Base-by-base conservation (phyloP, 768 basidiomycete genomes). In the Termitomyces sp. region DNA sequence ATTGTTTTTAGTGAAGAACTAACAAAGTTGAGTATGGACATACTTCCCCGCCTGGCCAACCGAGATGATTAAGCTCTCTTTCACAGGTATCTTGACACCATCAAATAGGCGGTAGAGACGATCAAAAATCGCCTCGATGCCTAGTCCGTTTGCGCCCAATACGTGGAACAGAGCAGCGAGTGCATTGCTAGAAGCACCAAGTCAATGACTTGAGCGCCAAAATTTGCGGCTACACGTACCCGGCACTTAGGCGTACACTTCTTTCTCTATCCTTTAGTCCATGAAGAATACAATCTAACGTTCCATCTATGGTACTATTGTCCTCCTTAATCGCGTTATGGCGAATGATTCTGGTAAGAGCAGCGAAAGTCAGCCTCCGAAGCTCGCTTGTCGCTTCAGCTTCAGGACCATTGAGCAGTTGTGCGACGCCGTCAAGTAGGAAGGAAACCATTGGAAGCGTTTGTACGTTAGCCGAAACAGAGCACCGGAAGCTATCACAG, bases 11-110 rank as follows among this genome's bases (percentile, higher is more conserved):
- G 38, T 40, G 21, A 12, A 28, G 37, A 24, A 37, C 42, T 26
- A 12, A 8, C 22, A 45, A 24, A 26, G 6, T 15, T 35, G 21
- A 47, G 15, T 32, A 30, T 15, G 9, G 52, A 61, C 72, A 60
- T 58, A 81, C 79, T 70, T 78, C 66, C 77, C 79, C 53, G 88
- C 77, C 3, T 69, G 67, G 32, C 87, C 87, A 5, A 85, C 72
- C 14, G 82, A 77, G 3, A 89, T 72, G 15, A 90, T 64, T 1
- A 82, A 68, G 0, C 87, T 87, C 66, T 93, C 90, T 61, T 77
- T 81, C 11, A 81, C 67, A 2, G 75, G 68, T 46, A 77, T 67
- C 56, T 75, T 80, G 2, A 69, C 69, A 1, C 61, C 61, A 21
- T 81, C 77, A 41, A 88, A 76, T 22, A 80, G 64, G 8, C 72